phyloP scores from a whole-genome alignment of 352 stramenopile species.

The Pythium rishiriense region DNA sequence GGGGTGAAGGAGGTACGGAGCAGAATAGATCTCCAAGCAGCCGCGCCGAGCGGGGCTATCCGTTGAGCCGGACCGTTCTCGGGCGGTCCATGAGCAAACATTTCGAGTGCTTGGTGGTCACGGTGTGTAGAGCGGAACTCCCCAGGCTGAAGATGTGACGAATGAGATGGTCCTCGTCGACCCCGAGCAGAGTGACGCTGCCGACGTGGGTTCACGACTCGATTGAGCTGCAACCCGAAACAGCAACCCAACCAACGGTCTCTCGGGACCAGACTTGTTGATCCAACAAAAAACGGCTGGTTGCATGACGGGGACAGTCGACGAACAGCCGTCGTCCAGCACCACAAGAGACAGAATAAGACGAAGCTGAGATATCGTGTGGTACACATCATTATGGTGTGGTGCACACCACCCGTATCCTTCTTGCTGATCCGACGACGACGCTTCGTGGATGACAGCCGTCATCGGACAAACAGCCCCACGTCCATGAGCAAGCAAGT shows the following conservation, averaged over 20 bases:
- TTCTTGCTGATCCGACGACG: not conserved
- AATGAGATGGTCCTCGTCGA: no score
- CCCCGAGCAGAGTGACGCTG: not conserved
- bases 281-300: not conserved
- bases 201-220: conserved; percentile 16
- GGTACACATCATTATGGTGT: not conserved
- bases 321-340: not conserved
- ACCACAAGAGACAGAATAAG: conserved; percentile 5
- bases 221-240: not conserved
- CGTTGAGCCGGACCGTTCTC: conserved; percentile 8
- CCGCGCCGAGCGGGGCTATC: conserved; percentile 2
- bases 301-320: conserved; percentile 2
- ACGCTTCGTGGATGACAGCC: not conserved
- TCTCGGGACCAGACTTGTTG: not conserved
- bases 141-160: no score
- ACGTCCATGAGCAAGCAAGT: not conserved
- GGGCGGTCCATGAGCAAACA: not conserved
- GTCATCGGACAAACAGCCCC: conserved; percentile 18
- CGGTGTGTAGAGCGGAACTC: not conserved
- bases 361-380: not conserved
- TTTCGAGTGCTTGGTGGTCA: not conserved
- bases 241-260: not conserved
- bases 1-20: no score
- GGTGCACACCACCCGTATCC: conserved; percentile 6
- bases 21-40: not conserved